Base-by-base conservation (phyloP, 164 flowering plant genomes). In the Malania oleifera region DNA sequence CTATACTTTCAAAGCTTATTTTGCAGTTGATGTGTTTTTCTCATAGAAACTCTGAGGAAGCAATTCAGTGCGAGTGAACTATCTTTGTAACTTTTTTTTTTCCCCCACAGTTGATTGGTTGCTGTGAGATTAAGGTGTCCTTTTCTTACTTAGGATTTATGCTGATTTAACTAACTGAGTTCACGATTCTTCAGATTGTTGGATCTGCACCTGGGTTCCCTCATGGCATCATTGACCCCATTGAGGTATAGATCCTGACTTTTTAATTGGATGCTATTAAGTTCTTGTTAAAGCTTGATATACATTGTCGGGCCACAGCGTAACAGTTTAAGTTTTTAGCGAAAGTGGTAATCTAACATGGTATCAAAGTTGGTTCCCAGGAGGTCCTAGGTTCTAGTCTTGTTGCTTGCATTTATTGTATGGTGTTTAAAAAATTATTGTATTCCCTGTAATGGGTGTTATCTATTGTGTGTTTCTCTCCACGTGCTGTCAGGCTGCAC, bases 131-230 rank as follows among this genome's bases (percentile, higher is more conserved):
- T n/a, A 2, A 22, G 38, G 19, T 40, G n/a, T 14, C 31, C n/a
- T 54, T 45, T 52, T 44, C n/a, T 23, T 41, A 28, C 46, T 35
- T 39, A 0, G 15, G 7, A 17, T 27, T 17, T 51, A 49, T 40
- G 18, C 44, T 19, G 49, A 52, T 27, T 48, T 24, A 29, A 29
- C 55, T 44, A 20, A 61, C 20, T 34, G 15, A 60, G 24, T 53
- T 56, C 22, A 17, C 68, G 54, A 54, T 43, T 62, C 51, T 67
- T 57, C 84, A 93, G 99, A 86, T 93, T 78, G 95, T 93, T 75
- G 99, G 96, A 70, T 93, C 97, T 67, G 96, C 96, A 31, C 97
- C 99, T 57, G 97, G 99, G 38, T 93, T 78, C 63, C 99, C 99
- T 46, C 99, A 93, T 73, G 99, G 99, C 62, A 83, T 93, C 62